Evolutionary conservation across 352 stramenopile species (phyloP).

Genomic region (Pythium utonaiense): DNA sequence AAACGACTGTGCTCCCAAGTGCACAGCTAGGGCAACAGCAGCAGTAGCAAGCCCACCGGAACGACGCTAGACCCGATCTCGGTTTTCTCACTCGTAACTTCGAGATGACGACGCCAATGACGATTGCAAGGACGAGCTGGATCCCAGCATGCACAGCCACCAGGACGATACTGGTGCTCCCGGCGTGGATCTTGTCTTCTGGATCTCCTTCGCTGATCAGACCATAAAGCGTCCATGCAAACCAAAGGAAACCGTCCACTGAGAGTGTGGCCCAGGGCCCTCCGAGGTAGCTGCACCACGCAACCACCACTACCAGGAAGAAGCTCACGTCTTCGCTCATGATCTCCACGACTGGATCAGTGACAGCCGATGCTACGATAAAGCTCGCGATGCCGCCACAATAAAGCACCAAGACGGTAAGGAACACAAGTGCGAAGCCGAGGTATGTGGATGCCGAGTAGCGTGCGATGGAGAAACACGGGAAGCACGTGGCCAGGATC

Average conservation of each 20-base stretch:
- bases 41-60: too few relatives aligned
- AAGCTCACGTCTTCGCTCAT: neutral
- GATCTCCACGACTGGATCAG: neutral
- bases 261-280: neutral
- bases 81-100: neutral
- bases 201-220: neutral
- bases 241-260: neutral
- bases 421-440: constrained; percentile 20
- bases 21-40: too few relatives aligned
- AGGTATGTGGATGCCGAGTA: constrained; percentile 18
- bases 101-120: neutral
- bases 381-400: neutral
- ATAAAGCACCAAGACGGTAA: constrained; percentile 12
- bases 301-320: neutral
- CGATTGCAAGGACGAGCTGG: neutral
- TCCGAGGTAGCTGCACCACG: neutral
- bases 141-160: neutral
- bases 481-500: constrained; percentile 26
- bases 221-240: neutral
- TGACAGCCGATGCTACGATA: neutral
- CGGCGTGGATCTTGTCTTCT: neutral
- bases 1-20: too few relatives aligned
- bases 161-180: neutral
- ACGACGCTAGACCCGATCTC: neutral
- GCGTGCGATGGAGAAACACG: constrained; percentile 29